Evolutionary conservation across 805 yeast species (phyloP), one percentile per base, ranked within the genome.

Genomic region (Jamesozyma jinghongensis): DNA sequence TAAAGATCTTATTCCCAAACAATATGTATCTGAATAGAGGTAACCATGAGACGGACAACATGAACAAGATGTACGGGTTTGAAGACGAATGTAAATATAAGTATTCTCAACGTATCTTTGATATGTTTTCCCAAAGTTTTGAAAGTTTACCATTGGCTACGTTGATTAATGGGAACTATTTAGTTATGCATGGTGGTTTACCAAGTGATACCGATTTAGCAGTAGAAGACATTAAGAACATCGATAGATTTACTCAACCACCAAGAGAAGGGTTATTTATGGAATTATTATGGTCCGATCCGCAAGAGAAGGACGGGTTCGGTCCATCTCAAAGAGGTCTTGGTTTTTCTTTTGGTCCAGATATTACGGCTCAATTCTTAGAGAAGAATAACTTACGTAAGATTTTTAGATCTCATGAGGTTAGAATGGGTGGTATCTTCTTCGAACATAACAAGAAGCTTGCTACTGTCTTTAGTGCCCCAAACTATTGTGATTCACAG

Each of bases 281-380:
- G 97, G 98, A 92, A 57, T 70, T 92, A 56, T 68, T 92, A 45
- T 92, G 98, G 98, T 85, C 97, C 0, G 98, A 92, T 62, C 98
- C 98, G 1, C 97, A 87, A 61, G 68, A 69, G 0, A 69, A 66
- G 12, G 65, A 74, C 16, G 98, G 97, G 5, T 73, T 94, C 28
- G 76, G 86, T 1, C 85, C 92, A 4, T 83, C 94, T 18, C 87
- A 87, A 63, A 76, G 99, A 60, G 99, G 99, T 33, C 77, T 90
- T 42, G 97, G 97, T 25, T 75, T 85, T 61, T 95, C 92, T 59
- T 92, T 92, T 62, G 99, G 99, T 2, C 96, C 97, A 8, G 97
- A 92, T 58, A 75, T 92, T 45, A 90, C 98, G 4, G 77, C 76
- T 37, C 59, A 73, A 32, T 92, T 90, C 70, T 77, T 94, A 53